Evolutionary conservation across 768 basidiomycete species (phyloP).

Genomic region (Gymnopilus junonius): DNA sequence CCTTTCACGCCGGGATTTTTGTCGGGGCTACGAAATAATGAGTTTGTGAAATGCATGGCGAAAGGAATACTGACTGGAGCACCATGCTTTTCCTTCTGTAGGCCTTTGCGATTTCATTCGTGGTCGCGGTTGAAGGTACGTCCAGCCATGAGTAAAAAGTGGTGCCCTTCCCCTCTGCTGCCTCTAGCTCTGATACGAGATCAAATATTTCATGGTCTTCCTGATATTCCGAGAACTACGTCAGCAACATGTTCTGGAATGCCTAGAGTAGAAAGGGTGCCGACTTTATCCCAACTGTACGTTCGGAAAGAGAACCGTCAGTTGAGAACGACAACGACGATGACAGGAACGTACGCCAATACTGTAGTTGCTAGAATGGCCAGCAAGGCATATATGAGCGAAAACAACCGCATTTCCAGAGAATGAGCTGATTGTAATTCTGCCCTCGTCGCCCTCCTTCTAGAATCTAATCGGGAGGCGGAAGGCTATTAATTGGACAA

Average conservation of each 20-base stretch:
- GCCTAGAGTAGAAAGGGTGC: slow-evolving; percentile 4
- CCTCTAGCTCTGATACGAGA: slow-evolving; percentile 80
- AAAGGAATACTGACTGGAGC: slow-evolving; percentile 70
- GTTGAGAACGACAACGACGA: neutral
- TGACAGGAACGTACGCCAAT: slow-evolving; percentile 56
- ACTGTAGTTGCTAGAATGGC: slow-evolving; percentile 56
- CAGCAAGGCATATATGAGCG: slow-evolving; percentile 50
- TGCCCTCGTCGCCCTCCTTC: neutral
- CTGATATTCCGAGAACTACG: slow-evolving; percentile 39
- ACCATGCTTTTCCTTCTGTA: slow-evolving; percentile 91
- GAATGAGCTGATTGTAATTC: neutral
- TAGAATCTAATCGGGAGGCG: neutral
- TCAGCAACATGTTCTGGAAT: neutral
- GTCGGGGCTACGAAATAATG: slow-evolving; percentile 70
- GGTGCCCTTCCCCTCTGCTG: slow-evolving; percentile 89
- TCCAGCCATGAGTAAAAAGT: slow-evolving; percentile 96
- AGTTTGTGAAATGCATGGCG: neutral
- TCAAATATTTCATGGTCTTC: slow-evolving; percentile 98
- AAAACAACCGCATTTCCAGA: slow-evolving; percentile 51
- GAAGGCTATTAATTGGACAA: neutral
- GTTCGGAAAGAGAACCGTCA: slow-evolving; percentile 2
- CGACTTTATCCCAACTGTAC: slow-evolving; percentile 76
- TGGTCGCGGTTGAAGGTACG: slow-evolving; percentile 73
- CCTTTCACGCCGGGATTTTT: slow-evolving; percentile 89
- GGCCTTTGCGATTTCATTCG: slow-evolving; percentile 82